Percentiles rank a stretch among this genome's conserved stretches.
Conservation (phyloP, 1,284 basidiomycete genomes). For the Sparassis latifolia region DNA sequence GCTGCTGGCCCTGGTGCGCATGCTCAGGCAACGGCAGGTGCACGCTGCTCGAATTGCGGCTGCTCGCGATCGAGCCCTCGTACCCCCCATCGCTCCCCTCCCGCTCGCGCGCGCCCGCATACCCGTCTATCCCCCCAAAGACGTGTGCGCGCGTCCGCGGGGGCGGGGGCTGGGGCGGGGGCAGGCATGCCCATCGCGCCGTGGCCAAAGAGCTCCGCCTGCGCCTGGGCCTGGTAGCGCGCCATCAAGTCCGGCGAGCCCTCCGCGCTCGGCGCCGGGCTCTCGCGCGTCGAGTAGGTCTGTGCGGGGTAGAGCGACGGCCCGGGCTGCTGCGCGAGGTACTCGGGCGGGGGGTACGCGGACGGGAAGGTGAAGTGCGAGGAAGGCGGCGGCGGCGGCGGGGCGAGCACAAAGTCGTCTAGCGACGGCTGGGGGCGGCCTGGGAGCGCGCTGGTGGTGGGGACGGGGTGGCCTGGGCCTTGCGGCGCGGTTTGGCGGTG, state of each 20-base stretch:
- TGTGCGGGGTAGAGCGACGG: slow-evolving; percentile 12
- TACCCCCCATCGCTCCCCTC: slow-evolving; percentile 18
- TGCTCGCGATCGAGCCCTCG: slow-evolving; percentile 21
- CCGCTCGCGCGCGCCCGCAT: no score
- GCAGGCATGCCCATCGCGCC: slow-evolving; percentile 14
- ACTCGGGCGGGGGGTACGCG: slow-evolving; percentile 10
- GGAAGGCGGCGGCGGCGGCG: slow-evolving; percentile 3
- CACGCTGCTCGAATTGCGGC: slow-evolving; percentile 20
- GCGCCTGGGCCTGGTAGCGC: slow-evolving; percentile 44
- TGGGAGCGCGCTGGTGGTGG: slow-evolving; percentile 8
- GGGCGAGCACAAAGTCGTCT: slow-evolving; percentile 24
- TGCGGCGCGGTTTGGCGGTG: slow-evolving; percentile 74
- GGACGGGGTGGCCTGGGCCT: slow-evolving; percentile 54
- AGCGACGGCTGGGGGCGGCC: slow-evolving; percentile 4
- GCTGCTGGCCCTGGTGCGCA: slow-evolving; percentile 9
- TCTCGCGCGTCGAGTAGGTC: slow-evolving; percentile 12
- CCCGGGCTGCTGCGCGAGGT: slow-evolving; percentile 7
- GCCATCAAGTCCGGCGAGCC: slow-evolving; percentile 34
- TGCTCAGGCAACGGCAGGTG: slow-evolving; percentile 19
- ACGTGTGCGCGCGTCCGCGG: no score
- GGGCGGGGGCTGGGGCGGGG: slow-evolving; percentile 3
- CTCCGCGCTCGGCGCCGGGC: slow-evolving; percentile 5
- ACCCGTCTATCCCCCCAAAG: no score
- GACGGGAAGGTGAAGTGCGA: slow-evolving; percentile 13
- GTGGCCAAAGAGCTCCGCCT: slow-evolving; percentile 27